Percentiles rank a stretch among this genome's conserved stretches.
These are phyloP conservation scores for Metarhizium sp. DNA, from an alignment of 2,329 filamentous ascomycete species.

Conservation along the genomic window DNA sequence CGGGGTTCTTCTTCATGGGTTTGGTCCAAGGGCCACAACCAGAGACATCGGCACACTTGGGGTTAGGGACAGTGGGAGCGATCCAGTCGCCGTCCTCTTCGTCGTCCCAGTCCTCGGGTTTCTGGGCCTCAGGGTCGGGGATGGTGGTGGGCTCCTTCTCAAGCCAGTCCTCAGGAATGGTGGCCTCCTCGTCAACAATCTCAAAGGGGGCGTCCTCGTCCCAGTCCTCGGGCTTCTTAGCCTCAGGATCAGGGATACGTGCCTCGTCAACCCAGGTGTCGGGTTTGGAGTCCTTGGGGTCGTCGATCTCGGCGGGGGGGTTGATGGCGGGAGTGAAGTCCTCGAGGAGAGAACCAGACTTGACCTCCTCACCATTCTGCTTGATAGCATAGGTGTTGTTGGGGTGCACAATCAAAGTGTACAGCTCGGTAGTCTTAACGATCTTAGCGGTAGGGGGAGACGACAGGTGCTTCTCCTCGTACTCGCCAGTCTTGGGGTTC, in stretches of 20 bases:
- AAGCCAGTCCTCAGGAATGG: slow-evolving; percentile 91
- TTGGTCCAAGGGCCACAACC: slow-evolving; percentile 90
- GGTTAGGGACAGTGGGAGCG: slow-evolving; percentile 82
- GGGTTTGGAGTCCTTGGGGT: slow-evolving; percentile 87
- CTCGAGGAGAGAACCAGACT: slow-evolving; percentile 85
- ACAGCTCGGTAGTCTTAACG: slow-evolving; percentile 85
- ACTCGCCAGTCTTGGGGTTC: slow-evolving; percentile 99
- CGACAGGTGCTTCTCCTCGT: slow-evolving; percentile 98
- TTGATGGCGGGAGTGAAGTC: slow-evolving; percentile 93
- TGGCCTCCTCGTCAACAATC: slow-evolving; percentile 87
- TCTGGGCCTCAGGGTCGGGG: slow-evolving; percentile 87
- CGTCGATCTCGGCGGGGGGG: slow-evolving; percentile 89
- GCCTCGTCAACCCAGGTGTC: slow-evolving; percentile 92
- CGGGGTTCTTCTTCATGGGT: slow-evolving; percentile 89
- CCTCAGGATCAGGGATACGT: slow-evolving; percentile 84
- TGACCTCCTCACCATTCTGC: slow-evolving; percentile 81
- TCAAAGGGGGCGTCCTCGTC: slow-evolving; percentile 97
- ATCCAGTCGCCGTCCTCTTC: slow-evolving; percentile 99
- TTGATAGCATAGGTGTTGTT: slow-evolving; percentile 93
- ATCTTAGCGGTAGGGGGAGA: slow-evolving; percentile 78
- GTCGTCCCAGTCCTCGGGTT: slow-evolving; percentile 99
- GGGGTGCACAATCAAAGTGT: slow-evolving; percentile 92
- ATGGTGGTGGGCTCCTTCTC: slow-evolving; percentile 76
- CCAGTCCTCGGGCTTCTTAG: slow-evolving; percentile 96
- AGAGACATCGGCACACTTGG: slow-evolving; percentile 87